Percentiles rank a stretch among this genome's conserved stretches.
Conservation (phyloP, 2,329 filamentous ascomycete genomes). For the Aspergillus oerlinghausenensis region DNA sequence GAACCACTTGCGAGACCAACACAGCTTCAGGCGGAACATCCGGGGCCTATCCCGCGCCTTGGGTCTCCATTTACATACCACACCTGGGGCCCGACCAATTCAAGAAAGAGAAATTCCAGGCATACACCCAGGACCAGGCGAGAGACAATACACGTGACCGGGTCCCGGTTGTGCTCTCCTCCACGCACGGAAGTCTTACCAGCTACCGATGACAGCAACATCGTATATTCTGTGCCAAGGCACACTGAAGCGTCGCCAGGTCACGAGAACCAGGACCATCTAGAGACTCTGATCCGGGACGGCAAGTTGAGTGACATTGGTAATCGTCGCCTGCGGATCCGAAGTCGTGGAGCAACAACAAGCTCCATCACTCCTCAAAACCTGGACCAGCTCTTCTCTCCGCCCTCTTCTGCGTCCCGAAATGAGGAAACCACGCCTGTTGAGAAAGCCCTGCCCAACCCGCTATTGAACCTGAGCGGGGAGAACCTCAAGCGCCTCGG, state of each 20-base stretch:
- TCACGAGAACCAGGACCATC: constrained; percentile 53
- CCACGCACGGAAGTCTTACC: constrained; percentile 53
- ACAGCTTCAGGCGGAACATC: constrained; percentile 12
- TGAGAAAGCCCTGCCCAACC: constrained; percentile 21
- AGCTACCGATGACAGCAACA: constrained; percentile 42
- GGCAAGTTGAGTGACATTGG: constrained; percentile 44
- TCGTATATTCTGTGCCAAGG: constrained; percentile 38
- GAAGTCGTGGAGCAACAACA: constrained; percentile 59
- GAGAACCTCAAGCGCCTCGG: constrained; percentile 44
- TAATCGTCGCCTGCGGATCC: constrained; percentile 54
- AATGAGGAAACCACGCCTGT: constrained; percentile 18
- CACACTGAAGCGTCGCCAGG: constrained; percentile 44
- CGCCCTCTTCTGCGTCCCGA: constrained; percentile 36
- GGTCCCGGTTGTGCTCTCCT: constrained; percentile 46
- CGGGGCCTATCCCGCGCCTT: constrained; percentile 37
- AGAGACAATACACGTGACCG: constrained; percentile 43
- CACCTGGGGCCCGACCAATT: constrained; percentile 45
- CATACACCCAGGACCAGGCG: constrained; percentile 32
- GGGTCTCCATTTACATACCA: constrained; percentile 48
- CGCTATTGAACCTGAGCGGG: constrained; percentile 29
- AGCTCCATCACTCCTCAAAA: constrained; percentile 52
- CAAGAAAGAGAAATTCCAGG: constrained; percentile 28
- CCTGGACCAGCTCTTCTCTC: constrained; percentile 53
- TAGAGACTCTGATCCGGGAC: constrained; percentile 44
- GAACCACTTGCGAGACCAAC: constrained; percentile 9